phyloP scores from a whole-genome alignment of 306 rosid genomes.

The Leucaena leucocephala region DNA sequence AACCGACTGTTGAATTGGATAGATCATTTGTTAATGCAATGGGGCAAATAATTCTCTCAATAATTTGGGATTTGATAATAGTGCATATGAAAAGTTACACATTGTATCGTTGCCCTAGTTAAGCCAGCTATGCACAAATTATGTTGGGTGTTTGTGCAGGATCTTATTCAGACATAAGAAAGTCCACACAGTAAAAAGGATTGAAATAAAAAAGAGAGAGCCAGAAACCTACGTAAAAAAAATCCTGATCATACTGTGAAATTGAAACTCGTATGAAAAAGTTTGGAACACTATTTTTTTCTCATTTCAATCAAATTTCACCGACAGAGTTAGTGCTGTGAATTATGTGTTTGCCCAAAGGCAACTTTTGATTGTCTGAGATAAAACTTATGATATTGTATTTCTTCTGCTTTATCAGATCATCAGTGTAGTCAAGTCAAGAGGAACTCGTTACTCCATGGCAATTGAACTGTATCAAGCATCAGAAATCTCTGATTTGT shows the following conservation, averaged over 20 bases:
- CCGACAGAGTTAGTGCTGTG: slow-evolving; percentile 6
- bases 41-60: slow-evolving; percentile 1
- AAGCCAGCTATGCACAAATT: slow-evolving; percentile 8
- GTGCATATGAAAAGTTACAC: slow-evolving; percentile 17
- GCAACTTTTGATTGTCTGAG: not conserved
- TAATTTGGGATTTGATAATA: not conserved
- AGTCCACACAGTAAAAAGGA: not conserved
- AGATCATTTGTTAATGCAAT: slow-evolving; percentile 14
- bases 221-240: not conserved
- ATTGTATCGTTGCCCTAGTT: slow-evolving; percentile 4
- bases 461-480: slow-evolving; percentile 31
- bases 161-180: slow-evolving; percentile 25
- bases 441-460: slow-evolving; percentile 2
- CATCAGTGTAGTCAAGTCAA: slow-evolving; percentile 43
- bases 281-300: not conserved
- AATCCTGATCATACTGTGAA: not conserved
- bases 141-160: slow-evolving; percentile 4
- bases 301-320: not conserved
- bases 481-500: slow-evolving; percentile 24
- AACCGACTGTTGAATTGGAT: not conserved
- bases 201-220: not conserved
- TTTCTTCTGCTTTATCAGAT: slow-evolving; percentile 37
- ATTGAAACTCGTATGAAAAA: not conserved
- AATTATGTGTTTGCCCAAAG: slow-evolving; percentile 1
- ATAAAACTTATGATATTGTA: slow-evolving; percentile 30